Evolutionary conservation across 495 filamentous ascomycete genomes (phyloP), one percentile per base, ranked within the genome.

Genomic region (Ramalina peruviana): DNA sequence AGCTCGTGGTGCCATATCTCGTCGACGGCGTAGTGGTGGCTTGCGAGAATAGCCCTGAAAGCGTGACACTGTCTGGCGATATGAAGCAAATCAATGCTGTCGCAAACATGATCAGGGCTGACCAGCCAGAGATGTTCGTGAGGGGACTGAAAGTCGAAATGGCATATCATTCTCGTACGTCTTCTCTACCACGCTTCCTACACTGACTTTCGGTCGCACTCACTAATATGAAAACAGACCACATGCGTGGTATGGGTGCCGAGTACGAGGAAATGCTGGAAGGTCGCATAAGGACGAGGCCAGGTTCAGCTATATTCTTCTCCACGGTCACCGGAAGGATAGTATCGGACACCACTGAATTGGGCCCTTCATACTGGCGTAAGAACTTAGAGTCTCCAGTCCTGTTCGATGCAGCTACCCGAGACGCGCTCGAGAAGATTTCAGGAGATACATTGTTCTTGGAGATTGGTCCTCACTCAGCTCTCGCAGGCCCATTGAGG

Each of bases 151-250:
- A 61, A 23, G 65, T 69, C 12, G 59, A 66, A 3, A 49, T 49
- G 9, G 67, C 71, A 0, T 74, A 72, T 33, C 71, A 73, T 50
- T 71, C 69, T 9, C 36, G 64, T 65, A 56, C 16, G 20, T 16
- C 16, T 17, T 41, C 16, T 41, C n/a, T 16, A 21, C 39, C 6
- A 21, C n/a, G 39, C 1, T 7, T 41, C n/a, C 39, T 7, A 13
- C 19, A 0, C 27, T 30, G 19, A 12, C 40, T 43, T 43, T 21
- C n/a, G n/a, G 1, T 30, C 27, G 5, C 27, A 30, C 27, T 30
- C 10, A 4, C 27, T 30, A 10, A 7, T 1, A 21, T 44, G 19
- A 20, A 23, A 26, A 15, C 1, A 19, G 42, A 44, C 26, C 39
- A 41, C 39, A 41, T 41, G 39, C 39, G n/a, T 41, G 1, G 3